Conservation (phyloP, 176 grass and related monocot species). For the Otatea glauca region DNA sequence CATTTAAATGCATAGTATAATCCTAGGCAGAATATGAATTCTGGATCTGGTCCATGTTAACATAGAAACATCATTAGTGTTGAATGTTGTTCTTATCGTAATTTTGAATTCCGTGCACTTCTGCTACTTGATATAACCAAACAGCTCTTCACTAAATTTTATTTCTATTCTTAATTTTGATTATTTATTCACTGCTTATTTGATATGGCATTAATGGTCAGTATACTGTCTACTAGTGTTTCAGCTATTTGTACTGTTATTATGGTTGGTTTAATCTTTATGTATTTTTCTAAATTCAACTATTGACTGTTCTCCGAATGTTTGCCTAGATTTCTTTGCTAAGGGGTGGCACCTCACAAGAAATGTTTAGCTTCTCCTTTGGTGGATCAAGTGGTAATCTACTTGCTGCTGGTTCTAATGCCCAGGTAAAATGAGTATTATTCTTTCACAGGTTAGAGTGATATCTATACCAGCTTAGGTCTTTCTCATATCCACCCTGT, state of each 20-base stretch:
- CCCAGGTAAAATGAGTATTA: conserved; percentile 53
- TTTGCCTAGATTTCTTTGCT: conserved; percentile 69
- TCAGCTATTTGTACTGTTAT: not conserved
- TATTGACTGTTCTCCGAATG: conserved; percentile 1
- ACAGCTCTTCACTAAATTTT: not conserved
- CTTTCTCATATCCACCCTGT: not conserved
- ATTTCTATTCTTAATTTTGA: not conserved
- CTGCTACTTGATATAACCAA: not conserved
- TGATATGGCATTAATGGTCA: conserved; percentile 1
- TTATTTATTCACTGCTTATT: not conserved
- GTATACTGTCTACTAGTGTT: not conserved
- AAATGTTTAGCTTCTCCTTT: conserved; percentile 92
- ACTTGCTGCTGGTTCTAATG: conserved; percentile 77
- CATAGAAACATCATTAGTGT: not conserved
- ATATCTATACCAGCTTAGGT: not conserved
- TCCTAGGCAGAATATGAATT: not conserved
- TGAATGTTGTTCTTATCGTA: not conserved
- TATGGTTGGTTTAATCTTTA: not conserved
- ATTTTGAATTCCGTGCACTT: not conserved
- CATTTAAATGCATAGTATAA: not conserved
- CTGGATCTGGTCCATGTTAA: not conserved
- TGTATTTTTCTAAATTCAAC: not conserved
- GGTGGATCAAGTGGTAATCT: conserved; percentile 81
- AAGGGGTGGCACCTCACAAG: conserved; percentile 61
- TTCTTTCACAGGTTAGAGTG: not conserved